Evolutionary conservation across 495 filamentous ascomycete species (phyloP).

Genomic region (Tricharina praecox): DNA sequence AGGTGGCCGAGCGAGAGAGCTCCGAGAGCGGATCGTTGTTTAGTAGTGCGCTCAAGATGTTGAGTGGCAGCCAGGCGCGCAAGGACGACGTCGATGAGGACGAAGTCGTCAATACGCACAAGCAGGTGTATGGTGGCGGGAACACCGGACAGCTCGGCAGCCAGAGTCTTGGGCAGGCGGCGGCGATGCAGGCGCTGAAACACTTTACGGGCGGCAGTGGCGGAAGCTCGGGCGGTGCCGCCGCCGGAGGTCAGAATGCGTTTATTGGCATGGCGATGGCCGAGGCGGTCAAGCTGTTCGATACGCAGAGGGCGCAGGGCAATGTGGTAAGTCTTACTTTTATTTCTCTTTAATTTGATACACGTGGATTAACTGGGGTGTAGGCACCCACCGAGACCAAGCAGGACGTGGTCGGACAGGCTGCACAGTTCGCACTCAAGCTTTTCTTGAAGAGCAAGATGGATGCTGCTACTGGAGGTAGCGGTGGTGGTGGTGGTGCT

Average conservation of each 20-base stretch:
- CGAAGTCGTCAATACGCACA: slow-evolving; percentile 38
- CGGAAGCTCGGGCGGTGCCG: slow-evolving; percentile 10
- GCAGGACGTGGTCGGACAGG: slow-evolving; percentile 35
- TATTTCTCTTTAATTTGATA: too few species aligned
- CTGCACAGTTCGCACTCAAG: slow-evolving; percentile 51
- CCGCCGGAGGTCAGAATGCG: slow-evolving; percentile 34
- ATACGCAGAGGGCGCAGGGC: slow-evolving; percentile 38
- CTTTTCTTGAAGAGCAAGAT: slow-evolving; percentile 47
- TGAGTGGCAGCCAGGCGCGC: slow-evolving; percentile 12
- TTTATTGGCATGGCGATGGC: slow-evolving; percentile 54
- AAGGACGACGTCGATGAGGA: slow-evolving; percentile 32
- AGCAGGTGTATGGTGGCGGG: slow-evolving; percentile 36
- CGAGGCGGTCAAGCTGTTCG: slow-evolving; percentile 49
- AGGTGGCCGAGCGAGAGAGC: background rate
- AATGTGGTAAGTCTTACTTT: slow-evolving; percentile 32
- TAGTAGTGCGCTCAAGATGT: background rate
- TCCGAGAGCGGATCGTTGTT: slow-evolving; percentile 6
- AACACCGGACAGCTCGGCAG: slow-evolving; percentile 28
- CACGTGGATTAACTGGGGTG: too few species aligned
- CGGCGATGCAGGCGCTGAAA: slow-evolving; percentile 53
- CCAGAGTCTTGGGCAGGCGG: slow-evolving; percentile 38
- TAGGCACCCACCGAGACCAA: background rate
- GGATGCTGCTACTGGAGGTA: slow-evolving; percentile 29
- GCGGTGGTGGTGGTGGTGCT: slow-evolving; percentile 37
- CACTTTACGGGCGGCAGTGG: slow-evolving; percentile 42